A percentile compares a stretch with the other conserved stretches of the same genome.
phyloP scores from a whole-genome alignment of 768 basidiomycete genomes.

The Termitomyces eurrhizus region DNA sequence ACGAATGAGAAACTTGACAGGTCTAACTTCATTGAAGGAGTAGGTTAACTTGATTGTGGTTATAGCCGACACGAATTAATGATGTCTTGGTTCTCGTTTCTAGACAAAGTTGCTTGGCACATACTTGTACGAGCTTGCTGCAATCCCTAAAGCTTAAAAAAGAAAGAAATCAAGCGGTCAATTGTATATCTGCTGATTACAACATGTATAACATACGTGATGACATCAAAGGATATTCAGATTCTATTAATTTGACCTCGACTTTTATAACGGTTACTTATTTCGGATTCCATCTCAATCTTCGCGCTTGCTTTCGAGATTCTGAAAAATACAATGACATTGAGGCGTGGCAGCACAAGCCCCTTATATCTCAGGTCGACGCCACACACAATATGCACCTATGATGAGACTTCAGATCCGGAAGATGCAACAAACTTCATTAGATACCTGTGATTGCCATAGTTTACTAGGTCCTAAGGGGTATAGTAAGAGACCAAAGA shows the following conservation, averaged over 20 bases:
- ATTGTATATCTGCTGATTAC: neutral
- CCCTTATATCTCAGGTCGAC: neutral
- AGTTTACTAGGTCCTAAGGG: too few relatives aligned
- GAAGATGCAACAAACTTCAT: too few relatives aligned
- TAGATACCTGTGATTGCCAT: too few relatives aligned
- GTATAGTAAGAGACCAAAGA: too few relatives aligned
- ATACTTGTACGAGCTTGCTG: conserved; percentile 74
- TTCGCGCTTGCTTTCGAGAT: neutral
- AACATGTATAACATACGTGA: neutral
- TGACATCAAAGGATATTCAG: neutral
- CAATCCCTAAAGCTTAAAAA: conserved; percentile 8
- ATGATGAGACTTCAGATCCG: neutral
- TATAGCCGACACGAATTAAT: neutral
- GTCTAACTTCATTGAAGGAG: conserved; percentile 86
- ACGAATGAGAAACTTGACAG: conserved; percentile 94
- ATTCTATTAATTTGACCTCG: neutral
- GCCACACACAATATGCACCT: neutral
- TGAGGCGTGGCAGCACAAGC: neutral
- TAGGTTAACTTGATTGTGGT: conserved; percentile 29
- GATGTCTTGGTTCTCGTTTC: neutral
- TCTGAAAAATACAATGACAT: neutral
- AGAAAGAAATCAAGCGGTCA: neutral
- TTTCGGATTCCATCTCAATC: neutral
- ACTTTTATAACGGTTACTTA: neutral
- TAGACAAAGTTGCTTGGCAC: conserved; percentile 75